phyloP scores from a whole-genome alignment of 2,329 filamentous ascomycete species.

The Talaromyces pinophilus region DNA sequence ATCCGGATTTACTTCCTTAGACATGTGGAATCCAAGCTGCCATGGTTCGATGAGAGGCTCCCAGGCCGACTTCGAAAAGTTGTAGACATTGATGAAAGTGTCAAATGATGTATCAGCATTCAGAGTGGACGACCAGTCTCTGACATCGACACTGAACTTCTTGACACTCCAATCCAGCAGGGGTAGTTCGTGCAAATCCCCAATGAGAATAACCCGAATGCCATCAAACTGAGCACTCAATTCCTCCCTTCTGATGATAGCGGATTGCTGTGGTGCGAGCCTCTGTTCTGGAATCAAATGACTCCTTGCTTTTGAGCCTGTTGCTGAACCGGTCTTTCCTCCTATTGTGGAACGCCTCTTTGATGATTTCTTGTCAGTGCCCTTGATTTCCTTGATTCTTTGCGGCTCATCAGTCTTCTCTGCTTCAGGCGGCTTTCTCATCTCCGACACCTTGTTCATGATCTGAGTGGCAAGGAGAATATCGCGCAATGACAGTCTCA shows the following conservation, averaged over 20 bases:
- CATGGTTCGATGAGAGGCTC: slow-evolving; percentile 95
- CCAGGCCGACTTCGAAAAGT: slow-evolving; percentile 98
- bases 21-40: slow-evolving; percentile 88
- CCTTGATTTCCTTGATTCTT: slow-evolving; percentile 49
- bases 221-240: slow-evolving; percentile 85
- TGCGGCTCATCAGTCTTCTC: slow-evolving; percentile 57
- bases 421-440: slow-evolving; percentile 61
- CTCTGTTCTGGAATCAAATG: slow-evolving; percentile 43
- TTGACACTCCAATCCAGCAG: slow-evolving; percentile 93
- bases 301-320: slow-evolving; percentile 49
- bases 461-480: slow-evolving; percentile 94
- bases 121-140: slow-evolving; percentile 87
- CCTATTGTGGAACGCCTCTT: slow-evolving; percentile 45
- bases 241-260: slow-evolving; percentile 70
- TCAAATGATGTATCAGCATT: slow-evolving; percentile 88
- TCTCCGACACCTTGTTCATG: slow-evolving; percentile 82
- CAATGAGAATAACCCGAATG: slow-evolving; percentile 88
- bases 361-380: slow-evolving; percentile 38
- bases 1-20: slow-evolving; percentile 73
- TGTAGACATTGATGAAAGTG: slow-evolving; percentile 95
- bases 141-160: slow-evolving; percentile 78
- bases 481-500: slow-evolving; percentile 88
- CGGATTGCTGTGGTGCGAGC: slow-evolving; percentile 47
- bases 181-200: slow-evolving; percentile 91
- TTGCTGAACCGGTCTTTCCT: slow-evolving; percentile 45